Evolutionary conservation across 2,329 filamentous ascomycete genomes (phyloP).

Genomic region (Torrubiellomyces zombiae): DNA sequence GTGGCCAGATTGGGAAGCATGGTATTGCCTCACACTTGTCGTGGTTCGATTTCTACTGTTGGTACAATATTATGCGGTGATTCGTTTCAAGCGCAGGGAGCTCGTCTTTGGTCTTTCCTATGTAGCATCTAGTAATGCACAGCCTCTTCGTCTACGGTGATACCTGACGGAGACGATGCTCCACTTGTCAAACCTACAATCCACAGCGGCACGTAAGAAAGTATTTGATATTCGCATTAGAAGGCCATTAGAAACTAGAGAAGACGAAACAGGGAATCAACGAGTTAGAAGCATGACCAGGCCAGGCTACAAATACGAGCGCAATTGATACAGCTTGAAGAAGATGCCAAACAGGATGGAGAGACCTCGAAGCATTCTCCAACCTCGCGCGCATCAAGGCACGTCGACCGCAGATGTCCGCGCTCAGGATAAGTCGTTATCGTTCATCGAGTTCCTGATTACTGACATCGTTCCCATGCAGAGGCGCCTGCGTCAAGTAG

Average conservation of each 20-base stretch:
- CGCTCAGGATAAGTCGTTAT: too few relatives aligned
- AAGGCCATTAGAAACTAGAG: constrained; percentile 41
- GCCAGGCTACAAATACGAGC: constrained; percentile 13
- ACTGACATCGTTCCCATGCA: too few relatives aligned
- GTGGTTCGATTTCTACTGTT: too few relatives aligned
- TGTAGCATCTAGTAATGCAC: too few relatives aligned
- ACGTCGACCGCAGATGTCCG: constrained; percentile 8
- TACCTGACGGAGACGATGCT: not conserved
- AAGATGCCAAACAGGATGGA: constrained; percentile 4
- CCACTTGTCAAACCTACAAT: not conserved
- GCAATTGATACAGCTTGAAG: constrained; percentile 12
- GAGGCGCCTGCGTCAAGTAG: too few relatives aligned
- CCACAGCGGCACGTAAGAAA: constrained; percentile 10
- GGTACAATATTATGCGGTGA: too few relatives aligned
- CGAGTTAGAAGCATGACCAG: constrained; percentile 11
- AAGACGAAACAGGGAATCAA: constrained; percentile 25
- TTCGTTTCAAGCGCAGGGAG: too few relatives aligned
- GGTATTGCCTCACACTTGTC: too few relatives aligned
- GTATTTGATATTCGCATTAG: constrained; percentile 46
- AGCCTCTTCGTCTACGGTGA: too few relatives aligned
- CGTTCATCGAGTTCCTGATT: too few relatives aligned
- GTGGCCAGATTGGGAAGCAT: too few relatives aligned
- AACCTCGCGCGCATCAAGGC: constrained; percentile 6
- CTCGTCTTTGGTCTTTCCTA: too few relatives aligned
- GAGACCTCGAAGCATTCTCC: constrained; percentile 1